Conservation (phyloP, 306 rosid genomes). For the Begonia masoniana region DNA sequence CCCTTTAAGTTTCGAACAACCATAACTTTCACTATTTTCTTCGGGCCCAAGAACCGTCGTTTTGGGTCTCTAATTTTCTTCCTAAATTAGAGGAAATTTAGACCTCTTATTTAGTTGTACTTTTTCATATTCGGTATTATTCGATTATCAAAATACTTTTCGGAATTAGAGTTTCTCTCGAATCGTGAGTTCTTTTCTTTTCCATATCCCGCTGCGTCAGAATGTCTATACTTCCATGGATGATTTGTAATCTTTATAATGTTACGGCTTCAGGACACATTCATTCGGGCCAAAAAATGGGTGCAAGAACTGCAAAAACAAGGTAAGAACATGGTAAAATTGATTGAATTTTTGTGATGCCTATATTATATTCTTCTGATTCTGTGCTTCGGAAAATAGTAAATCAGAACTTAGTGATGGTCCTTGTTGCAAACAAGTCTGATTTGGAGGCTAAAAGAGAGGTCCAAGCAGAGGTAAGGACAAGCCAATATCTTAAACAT, state of each 20-base stretch:
- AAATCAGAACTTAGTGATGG: constrained; percentile 58
- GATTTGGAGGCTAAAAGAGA: constrained; percentile 66
- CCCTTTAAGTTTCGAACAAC: too few species aligned
- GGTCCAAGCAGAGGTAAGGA: constrained; percentile 46
- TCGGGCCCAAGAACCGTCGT: too few species aligned
- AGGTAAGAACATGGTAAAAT: constrained; percentile 28
- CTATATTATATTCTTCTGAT: not conserved
- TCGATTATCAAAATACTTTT: too few species aligned
- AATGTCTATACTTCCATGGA: not conserved
- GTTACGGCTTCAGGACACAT: constrained; percentile 48
- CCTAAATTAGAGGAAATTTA: too few species aligned
- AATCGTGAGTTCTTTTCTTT: too few species aligned
- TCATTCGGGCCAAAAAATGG: constrained; percentile 80
- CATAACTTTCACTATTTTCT: too few species aligned
- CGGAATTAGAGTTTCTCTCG: too few species aligned
- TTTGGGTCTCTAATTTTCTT: too few species aligned
- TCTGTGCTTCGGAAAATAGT: constrained; percentile 16
- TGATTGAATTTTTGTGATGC: not conserved
- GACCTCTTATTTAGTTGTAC: too few species aligned
- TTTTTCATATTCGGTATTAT: too few species aligned
- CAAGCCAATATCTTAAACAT: not conserved
- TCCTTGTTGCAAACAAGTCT: constrained; percentile 62
- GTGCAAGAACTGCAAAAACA: constrained; percentile 72
- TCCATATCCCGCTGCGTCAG: too few species aligned
- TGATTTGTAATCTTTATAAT: not conserved